These are phyloP conservation scores for Hemisphaericaspora nanyangensis DNA, from an alignment of 805 yeast genomes.

Conservation along the genomic window DNA sequence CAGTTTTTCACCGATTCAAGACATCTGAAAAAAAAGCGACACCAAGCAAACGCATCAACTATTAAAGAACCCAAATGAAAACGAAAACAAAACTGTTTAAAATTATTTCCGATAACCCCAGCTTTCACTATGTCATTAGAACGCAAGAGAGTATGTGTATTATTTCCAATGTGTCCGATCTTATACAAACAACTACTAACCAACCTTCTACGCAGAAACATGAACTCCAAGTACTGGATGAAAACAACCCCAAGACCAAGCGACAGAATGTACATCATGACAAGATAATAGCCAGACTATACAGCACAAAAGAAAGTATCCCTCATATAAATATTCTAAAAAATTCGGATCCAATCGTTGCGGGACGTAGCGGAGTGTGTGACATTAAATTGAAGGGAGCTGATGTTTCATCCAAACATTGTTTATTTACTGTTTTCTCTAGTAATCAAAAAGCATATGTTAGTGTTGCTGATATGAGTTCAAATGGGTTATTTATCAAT, in stretches of 20 bases:
- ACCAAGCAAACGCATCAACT: too few species aligned
- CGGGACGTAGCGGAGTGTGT: constrained; percentile 60
- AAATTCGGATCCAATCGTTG: constrained; percentile 15
- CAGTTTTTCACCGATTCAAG: too few species aligned
- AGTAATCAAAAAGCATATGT: constrained; percentile 26
- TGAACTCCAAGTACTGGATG: constrained; percentile 6
- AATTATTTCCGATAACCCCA: too few species aligned
- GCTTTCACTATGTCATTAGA: constrained; percentile 27
- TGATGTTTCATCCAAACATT: constrained; percentile 67
- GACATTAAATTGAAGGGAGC: constrained; percentile 50
- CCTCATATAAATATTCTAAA: constrained; percentile 17
- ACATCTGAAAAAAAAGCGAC: too few species aligned
- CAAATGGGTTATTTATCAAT: constrained; percentile 69
- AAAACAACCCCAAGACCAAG: background rate
- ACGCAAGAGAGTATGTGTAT: constrained; percentile 25
- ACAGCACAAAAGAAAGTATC: constrained; percentile 14
- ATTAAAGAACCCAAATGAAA: too few species aligned
- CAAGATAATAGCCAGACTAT: constrained; percentile 21
- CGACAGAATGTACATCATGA: constrained; percentile 11
- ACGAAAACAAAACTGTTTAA: too few species aligned
- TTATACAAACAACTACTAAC: constrained; percentile 11
- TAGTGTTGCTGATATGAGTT: constrained; percentile 52
- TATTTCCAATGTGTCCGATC: constrained; percentile 15
- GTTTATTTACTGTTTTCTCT: constrained; percentile 38
- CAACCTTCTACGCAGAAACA: background rate